Percentiles rank a stretch among this genome's conserved stretches.
These are phyloP conservation scores for Prunus armeniaca DNA, from an alignment of 306 rosid genomes.

Conservation along the genomic window DNA sequence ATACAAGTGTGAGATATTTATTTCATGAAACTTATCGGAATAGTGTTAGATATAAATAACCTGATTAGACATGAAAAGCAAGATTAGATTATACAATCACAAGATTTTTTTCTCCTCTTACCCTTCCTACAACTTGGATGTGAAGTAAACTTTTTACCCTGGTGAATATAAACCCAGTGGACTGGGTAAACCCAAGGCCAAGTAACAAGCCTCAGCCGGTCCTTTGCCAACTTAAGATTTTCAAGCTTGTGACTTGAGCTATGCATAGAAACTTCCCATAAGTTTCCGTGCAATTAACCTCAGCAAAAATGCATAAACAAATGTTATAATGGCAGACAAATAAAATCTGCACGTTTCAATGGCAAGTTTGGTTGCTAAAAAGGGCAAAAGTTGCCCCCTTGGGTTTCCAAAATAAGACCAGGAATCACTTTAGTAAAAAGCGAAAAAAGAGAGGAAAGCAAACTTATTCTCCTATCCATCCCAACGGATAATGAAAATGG, in stretches of 20 bases:
- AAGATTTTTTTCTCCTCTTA: too few species aligned
- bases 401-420: background rate
- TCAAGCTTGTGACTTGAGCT: background rate
- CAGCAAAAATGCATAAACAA: background rate
- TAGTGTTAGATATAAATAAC: too few species aligned
- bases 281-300: background rate
- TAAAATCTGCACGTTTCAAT: background rate
- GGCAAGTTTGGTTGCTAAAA: background rate
- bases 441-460: background rate
- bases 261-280: background rate
- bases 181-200: background rate
- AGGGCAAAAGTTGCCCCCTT: background rate
- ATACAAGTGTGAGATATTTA: too few species aligned
- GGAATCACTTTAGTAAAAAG: background rate
- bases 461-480: background rate
- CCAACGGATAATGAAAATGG: background rate
- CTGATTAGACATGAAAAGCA: too few species aligned
- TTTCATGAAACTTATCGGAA: too few species aligned
- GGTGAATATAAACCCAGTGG: background rate
- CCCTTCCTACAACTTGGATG: too few species aligned
- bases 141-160: too few species aligned
- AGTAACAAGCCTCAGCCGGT: background rate
- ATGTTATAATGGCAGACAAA: conserved; percentile 1
- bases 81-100: too few species aligned
- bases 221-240: background rate